A percentile compares a stretch with the other conserved stretches of the same genome.
These are phyloP conservation scores for Populus pruinosa DNA, from an alignment of 345 rosid species.

Conservation along the genomic window DNA sequence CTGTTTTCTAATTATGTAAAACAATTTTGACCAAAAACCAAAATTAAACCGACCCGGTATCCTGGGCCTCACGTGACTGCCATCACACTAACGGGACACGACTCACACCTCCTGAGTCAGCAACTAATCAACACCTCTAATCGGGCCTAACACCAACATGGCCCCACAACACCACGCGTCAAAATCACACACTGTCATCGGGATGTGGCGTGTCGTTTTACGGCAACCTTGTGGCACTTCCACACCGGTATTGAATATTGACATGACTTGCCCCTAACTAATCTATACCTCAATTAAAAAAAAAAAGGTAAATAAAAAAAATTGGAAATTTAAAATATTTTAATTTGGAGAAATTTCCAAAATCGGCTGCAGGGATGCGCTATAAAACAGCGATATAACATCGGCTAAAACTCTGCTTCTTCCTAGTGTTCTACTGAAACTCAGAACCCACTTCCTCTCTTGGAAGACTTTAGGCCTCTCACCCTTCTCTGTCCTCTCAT, in stretches of 20 bases:
- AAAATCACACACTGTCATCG: conserved; percentile 14
- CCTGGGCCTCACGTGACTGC: conserved; percentile 80
- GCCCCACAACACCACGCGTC: conserved; percentile 37
- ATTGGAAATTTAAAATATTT: background rate
- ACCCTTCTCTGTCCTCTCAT: background rate
- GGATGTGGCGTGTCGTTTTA: conserved; percentile 47
- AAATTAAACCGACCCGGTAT: conserved; percentile 49
- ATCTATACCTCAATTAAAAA: background rate
- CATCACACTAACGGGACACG: conserved; percentile 1
- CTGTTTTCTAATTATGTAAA: background rate
- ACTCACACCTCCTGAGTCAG: conserved; percentile 12
- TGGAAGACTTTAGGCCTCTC: too few species aligned
- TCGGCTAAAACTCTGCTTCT: conserved; percentile 23
- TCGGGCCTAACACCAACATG: background rate
- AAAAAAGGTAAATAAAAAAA: background rate
- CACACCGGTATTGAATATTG: background rate
- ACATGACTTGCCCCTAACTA: background rate
- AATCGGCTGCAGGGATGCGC: conserved; percentile 56
- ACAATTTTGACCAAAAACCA: conserved; percentile 26
- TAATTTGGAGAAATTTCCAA: conserved; percentile 15
- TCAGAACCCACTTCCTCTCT: background rate
- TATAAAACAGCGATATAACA: conserved; percentile 45
- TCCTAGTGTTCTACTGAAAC: background rate
- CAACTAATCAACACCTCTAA: conserved; percentile 4
- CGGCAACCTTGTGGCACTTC: conserved; percentile 21